A percentile compares a stretch with the other conserved stretches of the same genome.
phyloP scores from a whole-genome alignment of 2,329 filamentous ascomycete genomes.

The Periconia digitata region DNA sequence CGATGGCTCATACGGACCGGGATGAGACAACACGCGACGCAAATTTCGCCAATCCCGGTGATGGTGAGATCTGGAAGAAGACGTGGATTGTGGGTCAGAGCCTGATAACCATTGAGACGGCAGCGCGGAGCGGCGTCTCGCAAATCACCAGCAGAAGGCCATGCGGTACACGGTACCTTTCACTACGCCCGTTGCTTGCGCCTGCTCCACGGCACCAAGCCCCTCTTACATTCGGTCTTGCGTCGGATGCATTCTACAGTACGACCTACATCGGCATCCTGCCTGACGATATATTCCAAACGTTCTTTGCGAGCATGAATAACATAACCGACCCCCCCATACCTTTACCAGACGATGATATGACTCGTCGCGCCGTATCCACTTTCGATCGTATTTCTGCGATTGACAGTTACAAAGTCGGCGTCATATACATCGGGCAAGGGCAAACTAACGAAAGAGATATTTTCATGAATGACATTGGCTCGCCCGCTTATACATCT shows the following conservation, averaged over 20 bases:
- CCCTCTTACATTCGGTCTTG: constrained; percentile 42
- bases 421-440: constrained; percentile 89
- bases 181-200: constrained; percentile 39
- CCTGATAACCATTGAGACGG: constrained; percentile 73
- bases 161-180: constrained; percentile 48
- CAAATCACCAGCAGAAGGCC: constrained; percentile 72
- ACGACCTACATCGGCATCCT: constrained; percentile 62
- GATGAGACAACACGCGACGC: constrained; percentile 72
- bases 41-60: constrained; percentile 64
- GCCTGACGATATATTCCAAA: constrained; percentile 73
- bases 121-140: constrained; percentile 66
- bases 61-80: constrained; percentile 67
- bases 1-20: constrained; percentile 81
- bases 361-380: constrained; percentile 71
- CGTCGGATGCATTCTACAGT: constrained; percentile 46
- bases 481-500: constrained; percentile 83
- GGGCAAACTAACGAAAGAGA: constrained; percentile 80
- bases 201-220: constrained; percentile 45
- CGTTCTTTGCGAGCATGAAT: constrained; percentile 61
- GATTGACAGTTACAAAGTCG: constrained; percentile 93
- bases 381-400: constrained; percentile 85
- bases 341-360: constrained; percentile 71
- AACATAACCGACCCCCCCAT: constrained; percentile 62
- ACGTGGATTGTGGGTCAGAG: constrained; percentile 74
- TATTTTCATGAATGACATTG: constrained; percentile 83